These are phyloP conservation scores for Thielaviopsis ethacetica DNA, from an alignment of 2,329 filamentous ascomycete species.

Conservation along the genomic window DNA sequence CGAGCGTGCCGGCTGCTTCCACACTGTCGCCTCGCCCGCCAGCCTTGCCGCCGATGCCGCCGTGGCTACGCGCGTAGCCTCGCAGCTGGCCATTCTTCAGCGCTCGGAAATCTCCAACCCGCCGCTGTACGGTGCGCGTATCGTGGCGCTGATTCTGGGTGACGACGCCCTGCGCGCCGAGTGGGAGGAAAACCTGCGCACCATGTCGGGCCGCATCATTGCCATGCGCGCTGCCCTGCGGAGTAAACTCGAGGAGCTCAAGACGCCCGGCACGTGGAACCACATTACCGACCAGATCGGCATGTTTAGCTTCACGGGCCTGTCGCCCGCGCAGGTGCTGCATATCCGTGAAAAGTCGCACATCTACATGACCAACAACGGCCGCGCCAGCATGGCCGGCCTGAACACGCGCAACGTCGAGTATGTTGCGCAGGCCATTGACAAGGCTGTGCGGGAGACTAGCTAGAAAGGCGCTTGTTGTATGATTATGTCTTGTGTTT, in stretches of 20 bases:
- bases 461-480: neutral
- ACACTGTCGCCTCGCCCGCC: slow-evolving; percentile 65
- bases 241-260: slow-evolving; percentile 63
- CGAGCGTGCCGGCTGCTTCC: slow-evolving; percentile 90
- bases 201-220: slow-evolving; percentile 92
- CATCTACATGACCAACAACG: slow-evolving; percentile 94
- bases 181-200: slow-evolving; percentile 82
- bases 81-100: slow-evolving; percentile 85
- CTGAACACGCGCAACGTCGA: slow-evolving; percentile 83
- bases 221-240: slow-evolving; percentile 72
- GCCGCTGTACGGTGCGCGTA: slow-evolving; percentile 81
- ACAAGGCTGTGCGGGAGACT: slow-evolving; percentile 56
- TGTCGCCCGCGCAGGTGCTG: slow-evolving; percentile 56
- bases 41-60: slow-evolving; percentile 36
- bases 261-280: slow-evolving; percentile 82
- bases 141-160: slow-evolving; percentile 73
- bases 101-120: slow-evolving; percentile 96
- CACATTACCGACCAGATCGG: slow-evolving; percentile 98
- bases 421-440: slow-evolving; percentile 79
- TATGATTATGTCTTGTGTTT: neutral
- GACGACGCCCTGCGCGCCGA: slow-evolving; percentile 65
- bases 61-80: slow-evolving; percentile 51
- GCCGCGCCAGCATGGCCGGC: slow-evolving; percentile 96
- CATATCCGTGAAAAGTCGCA: slow-evolving; percentile 55
- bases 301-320: slow-evolving; percentile 93